Evolutionary conservation across 2,329 filamentous ascomycete genomes (phyloP), one percentile per base, ranked within the genome.

Genomic region (Nakataea oryzae): DNA sequence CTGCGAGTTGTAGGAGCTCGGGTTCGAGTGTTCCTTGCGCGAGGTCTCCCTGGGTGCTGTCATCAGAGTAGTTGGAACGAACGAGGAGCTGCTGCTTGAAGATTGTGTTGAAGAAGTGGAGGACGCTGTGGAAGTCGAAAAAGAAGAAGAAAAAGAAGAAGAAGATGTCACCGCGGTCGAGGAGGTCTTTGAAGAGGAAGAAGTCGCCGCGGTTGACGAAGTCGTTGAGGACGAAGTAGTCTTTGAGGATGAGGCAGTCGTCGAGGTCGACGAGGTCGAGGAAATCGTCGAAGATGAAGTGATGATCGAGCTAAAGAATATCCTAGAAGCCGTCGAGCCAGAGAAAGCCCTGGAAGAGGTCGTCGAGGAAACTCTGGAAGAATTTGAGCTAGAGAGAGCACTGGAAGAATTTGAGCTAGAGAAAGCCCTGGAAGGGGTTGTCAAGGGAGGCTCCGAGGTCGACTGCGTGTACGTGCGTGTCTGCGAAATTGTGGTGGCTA

Each of bases 1-100:
- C 34, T 58, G 55, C 27, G 28, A 57, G 24, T 54, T 62, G 29
- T 30, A 27, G 0, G 56, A 62, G 1, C 63, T 78, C 95, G 55
- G 96, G 91, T 56, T 62, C 13, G 50, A 17, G 55, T 59, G 2
- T 50, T 50, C 41, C 21, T 50, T 24, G 41, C 21, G 21, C 13
- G 41, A 50, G 24, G 41, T 50, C 24, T 50, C 1, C 41, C 41
- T 50, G 11, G 41, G 41, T 1, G 41, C 41, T 24, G 41, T 50
- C 24, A 50, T 24, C 24, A 50, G 24, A 2, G 41, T 50, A n/a
- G 41, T 50, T 50, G 41, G 41, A 24, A 50, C 17, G 13, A n/a
- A 50, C 21, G 41, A 50, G 41, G 7, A n/a, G 17, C 8, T n/a
- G 41, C 17, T 50, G 41, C 21, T 50, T 50, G 41, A 50, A 50